Base-by-base conservation (phyloP, 208 protist species). In the Crithidia bombi region DNA sequence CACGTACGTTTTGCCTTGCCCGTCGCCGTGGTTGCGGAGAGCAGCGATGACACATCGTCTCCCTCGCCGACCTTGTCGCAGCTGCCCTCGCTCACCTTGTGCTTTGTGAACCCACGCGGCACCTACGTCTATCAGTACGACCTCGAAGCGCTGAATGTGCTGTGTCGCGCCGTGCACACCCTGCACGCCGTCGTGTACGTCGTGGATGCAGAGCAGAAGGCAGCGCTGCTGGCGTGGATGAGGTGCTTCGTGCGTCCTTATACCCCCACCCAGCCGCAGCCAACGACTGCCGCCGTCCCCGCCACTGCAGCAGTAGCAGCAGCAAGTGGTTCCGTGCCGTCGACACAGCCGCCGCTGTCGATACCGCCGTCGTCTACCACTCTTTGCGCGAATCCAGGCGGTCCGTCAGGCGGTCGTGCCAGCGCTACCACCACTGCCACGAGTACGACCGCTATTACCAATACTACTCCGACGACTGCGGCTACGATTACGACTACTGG, bases 61-160 rank as follows among this genome's bases (percentile, higher is more conserved):
- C 39, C 21, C 2, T 38, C 47, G 11, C 32, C 35, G 9, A n/a
- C 64, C 5, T 25, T 15, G 14, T 2, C 26, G 32, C 50, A 43
- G 1, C 59, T 83, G 1, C 73, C 73, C 28, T 44, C 43, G 19
- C 28, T 79, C 11, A 57, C 72, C n/a, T 25, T 79, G 10, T 69
- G 44, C 56, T 64, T 74, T 36, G 26, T 71, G 9, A 75, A 79
- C 46, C 57, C 59, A 2, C 70, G 67, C 15, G 78, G 78, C 21
- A 35, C 62, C 28, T 26, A 39, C 26, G 69, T 75, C 6, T 46
- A 71, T 44, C 36, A 49, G 14, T 75, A 75, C 67, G 78, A 79
- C 49, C 41, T 75, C 12, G 78, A 83, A 39, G 78, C 78, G 23
- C 26, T 75, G 14, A 52, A 55, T n/a, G 55, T 79, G n/a, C 30